Base-by-base conservation (phyloP, 1,284 basidiomycete species). In the Sporisorium iseilematis-ciliati region DNA sequence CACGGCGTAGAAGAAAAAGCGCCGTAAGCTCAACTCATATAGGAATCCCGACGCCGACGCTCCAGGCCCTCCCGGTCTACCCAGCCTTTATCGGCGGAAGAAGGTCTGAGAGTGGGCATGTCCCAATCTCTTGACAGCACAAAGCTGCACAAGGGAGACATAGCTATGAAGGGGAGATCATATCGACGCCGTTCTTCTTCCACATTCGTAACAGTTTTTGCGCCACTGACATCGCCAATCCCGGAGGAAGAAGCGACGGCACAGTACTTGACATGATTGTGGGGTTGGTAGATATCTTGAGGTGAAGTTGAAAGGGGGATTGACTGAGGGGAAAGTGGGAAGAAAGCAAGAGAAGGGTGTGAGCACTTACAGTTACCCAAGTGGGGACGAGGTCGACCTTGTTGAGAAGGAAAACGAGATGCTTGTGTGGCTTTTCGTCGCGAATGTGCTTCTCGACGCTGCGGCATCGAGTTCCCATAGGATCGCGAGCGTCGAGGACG, bases 351-450 rank as follows among this genome's bases (percentile, higher is more conserved):
- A 21, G 45, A 49, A 57, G 42, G 43, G 26, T 35, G 18, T 41
- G 31, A 51, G 49, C 42, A 90, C 93, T 88, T 87, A 97, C 95
- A 31, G 96, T 97, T 48, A 97, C 96, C 97, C 97, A 99, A 78
- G 94, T 97, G 6, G 96, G 97, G 10, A 99, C 95, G 54, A 99
- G 88, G 87, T 98, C 96, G 84, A 97, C 97, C 88, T 99, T 99
- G 89, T 99, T 99, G 79, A 99, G 91, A 52, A 99, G 90, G 70
- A 97, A 91, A 18, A 99, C 93, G 66, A 99, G 90, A 85, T 98
- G 95, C 87, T 99, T 99, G 87, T 97, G 94, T 20, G 93, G 90
- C 87, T 97, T 98, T 86, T 99, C 96, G 87, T 97, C 98, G 82
- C 90, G 91, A 80, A 99, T 89, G 83, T 93, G 97, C 78, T 96